phyloP scores from a whole-genome alignment of 2,329 filamentous ascomycete genomes.

The Pleomassaria siparia region DNA sequence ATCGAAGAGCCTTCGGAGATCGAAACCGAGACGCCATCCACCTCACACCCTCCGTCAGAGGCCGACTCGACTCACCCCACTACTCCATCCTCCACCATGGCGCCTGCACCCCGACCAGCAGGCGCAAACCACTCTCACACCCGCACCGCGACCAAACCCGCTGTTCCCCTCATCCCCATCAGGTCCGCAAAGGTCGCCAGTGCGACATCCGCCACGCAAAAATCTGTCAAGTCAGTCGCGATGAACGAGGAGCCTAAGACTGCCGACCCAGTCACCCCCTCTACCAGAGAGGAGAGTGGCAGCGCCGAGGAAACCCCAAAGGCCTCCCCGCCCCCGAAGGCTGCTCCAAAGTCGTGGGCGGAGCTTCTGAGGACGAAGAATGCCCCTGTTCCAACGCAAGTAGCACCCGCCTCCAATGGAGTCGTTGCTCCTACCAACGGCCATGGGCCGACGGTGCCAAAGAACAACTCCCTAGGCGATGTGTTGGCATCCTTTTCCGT shows the following conservation, averaged over 20 bases:
- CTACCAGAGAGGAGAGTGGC: slow-evolving; percentile 13
- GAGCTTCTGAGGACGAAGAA: slow-evolving; percentile 63
- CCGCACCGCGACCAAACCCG: slow-evolving; percentile 49
- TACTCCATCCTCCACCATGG: slow-evolving; percentile 56
- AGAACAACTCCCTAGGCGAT: slow-evolving; percentile 69
- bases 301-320: slow-evolving; percentile 41
- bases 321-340: slow-evolving; percentile 46
- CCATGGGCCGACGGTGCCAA: slow-evolving; percentile 49
- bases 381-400: slow-evolving; percentile 33
- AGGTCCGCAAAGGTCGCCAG: slow-evolving; percentile 44
- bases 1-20: slow-evolving; percentile 49
- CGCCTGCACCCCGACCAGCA: slow-evolving; percentile 35
- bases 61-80: slow-evolving; percentile 57
- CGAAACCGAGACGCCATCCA: slow-evolving; percentile 61
- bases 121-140: slow-evolving; percentile 42
- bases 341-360: slow-evolving; percentile 67
- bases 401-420: slow-evolving; percentile 29
- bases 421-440: slow-evolving; percentile 40
- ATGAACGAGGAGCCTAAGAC: slow-evolving; percentile 21
- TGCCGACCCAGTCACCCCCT: slow-evolving; percentile 7
- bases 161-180: slow-evolving; percentile 56
- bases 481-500: slow-evolving; percentile 74
- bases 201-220: slow-evolving; percentile 38
- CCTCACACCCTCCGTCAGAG: slow-evolving; percentile 61
- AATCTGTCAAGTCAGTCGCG: slow-evolving; percentile 32